These are phyloP conservation scores for Linnemannia zychae DNA, from an alignment of 192 early-diverging fungal genomes.

Conservation along the genomic window DNA sequence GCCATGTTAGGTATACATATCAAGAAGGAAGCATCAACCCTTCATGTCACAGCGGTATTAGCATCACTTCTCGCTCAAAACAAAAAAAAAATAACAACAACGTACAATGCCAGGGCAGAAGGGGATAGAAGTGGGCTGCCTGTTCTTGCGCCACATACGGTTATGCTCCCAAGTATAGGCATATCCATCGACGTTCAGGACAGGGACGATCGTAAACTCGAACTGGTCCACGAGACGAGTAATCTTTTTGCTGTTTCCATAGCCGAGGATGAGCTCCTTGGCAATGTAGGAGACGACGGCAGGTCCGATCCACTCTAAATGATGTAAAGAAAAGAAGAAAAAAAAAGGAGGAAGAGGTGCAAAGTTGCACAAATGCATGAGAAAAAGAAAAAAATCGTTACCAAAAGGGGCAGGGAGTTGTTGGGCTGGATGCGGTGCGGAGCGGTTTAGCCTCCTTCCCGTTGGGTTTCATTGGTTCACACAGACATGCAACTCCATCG, in stretches of 20 bases:
- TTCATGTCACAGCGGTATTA: background rate
- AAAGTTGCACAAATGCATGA: background rate
- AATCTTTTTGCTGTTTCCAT: constrained; percentile 62
- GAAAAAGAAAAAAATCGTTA: constrained; percentile 25
- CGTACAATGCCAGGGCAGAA: constrained; percentile 68
- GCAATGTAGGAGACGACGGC: constrained; percentile 71
- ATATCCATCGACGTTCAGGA: constrained; percentile 77
- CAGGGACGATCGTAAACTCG: constrained; percentile 70
- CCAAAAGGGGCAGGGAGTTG: constrained; percentile 3
- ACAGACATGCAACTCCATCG: background rate
- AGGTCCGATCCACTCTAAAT: constrained; percentile 63
- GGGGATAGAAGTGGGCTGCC: constrained; percentile 66
- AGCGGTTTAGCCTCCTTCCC: background rate
- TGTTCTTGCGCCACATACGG: constrained; percentile 73
- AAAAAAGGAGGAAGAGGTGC: too few relatives aligned
- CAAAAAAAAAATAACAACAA: background rate
- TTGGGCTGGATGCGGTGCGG: background rate
- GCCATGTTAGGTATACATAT: too few relatives aligned
- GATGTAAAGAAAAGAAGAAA: too few relatives aligned
- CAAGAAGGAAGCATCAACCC: too few relatives aligned
- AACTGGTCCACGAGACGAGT: constrained; percentile 64
- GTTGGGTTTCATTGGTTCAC: constrained; percentile 2
- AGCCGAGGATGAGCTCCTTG: constrained; percentile 61
- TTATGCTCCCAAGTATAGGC: constrained; percentile 65
- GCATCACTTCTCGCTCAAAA: background rate